Base-by-base conservation (phyloP, 1,284 basidiomycete species). In the Heterobasidion occidentale region DNA sequence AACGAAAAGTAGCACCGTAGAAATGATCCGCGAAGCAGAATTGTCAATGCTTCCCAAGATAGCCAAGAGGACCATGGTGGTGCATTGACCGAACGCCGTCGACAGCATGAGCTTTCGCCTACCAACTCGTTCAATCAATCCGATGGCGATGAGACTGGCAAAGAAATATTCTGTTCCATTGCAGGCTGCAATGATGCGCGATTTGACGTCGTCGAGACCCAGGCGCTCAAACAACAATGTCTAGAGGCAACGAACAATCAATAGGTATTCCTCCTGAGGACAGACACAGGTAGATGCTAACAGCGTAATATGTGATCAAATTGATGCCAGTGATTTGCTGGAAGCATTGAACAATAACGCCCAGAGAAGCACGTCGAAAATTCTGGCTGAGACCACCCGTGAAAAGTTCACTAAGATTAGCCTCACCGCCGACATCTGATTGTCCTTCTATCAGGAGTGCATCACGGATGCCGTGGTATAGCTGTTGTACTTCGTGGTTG, bases 101-200 rank as follows among this genome's bases (percentile, higher is more conserved):
- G 77, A 80, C 62, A 90, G 77, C 83, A 89, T 86, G 36, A 88
- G 75, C 61, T 79, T 81, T 34, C 84, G 73, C 14, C 87, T 75
- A 0, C 87, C 87, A 6, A 80, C 74, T 42, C 74, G 77, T 59
- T 87, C 84, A 62, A 87, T 84, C 46, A 86, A 72, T 38, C 72
- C 64, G 54, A 85, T 73, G 17, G 83, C 83, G 35, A 77, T 70
- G 61, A 83, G 76, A 17, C 80, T 82, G 42, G 82, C 81, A 19
- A 84, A 64, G 67, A 85, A 84, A 64, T 86, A 86, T 67, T 86
- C 84, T 6, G 85, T 85, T 49, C 83, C 83, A 64, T 87, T 86
- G 56, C 81, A 83, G 15, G 83, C 83, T 0, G 86, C 84, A 52
- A 89, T 74, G 56, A 88, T 77, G 52, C 86, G 79, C 3, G 84